These are phyloP conservation scores for Aureobasidium uvarum DNA, from an alignment of 2,329 filamentous ascomycete genomes.

Conservation along the genomic window DNA sequence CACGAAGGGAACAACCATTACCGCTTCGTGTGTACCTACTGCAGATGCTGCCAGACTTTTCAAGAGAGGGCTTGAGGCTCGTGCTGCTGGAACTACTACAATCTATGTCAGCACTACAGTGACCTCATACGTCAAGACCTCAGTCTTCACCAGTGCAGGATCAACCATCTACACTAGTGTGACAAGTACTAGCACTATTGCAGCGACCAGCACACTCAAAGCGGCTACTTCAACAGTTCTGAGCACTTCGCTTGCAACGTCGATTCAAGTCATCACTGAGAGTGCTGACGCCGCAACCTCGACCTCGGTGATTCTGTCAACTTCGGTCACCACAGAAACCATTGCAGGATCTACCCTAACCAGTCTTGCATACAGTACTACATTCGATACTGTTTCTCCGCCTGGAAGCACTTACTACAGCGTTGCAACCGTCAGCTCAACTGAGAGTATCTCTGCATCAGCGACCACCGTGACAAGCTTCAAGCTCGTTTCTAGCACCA, in stretches of 20 bases:
- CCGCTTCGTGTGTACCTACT: slow-evolving; percentile 35
- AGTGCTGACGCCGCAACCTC: slow-evolving; percentile 31
- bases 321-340: slow-evolving; percentile 21
- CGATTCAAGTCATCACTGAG: slow-evolving; percentile 15
- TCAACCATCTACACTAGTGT: slow-evolving; percentile 32
- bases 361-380: slow-evolving; percentile 23
- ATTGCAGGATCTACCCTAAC: slow-evolving; percentile 22
- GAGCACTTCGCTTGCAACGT: slow-evolving; percentile 29
- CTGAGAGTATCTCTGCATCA: slow-evolving; percentile 4
- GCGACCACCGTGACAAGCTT: slow-evolving; percentile 26
- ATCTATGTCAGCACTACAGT: slow-evolving; percentile 34
- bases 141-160: slow-evolving; percentile 27
- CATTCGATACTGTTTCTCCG: slow-evolving; percentile 16
- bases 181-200: slow-evolving; percentile 33
- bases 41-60: slow-evolving; percentile 29
- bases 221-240: slow-evolving; percentile 33
- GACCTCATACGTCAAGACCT: slow-evolving; percentile 33
- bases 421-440: slow-evolving; percentile 28
- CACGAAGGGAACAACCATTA: slow-evolving; percentile 37
- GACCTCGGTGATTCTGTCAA: slow-evolving; percentile 26
- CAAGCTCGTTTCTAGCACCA: slow-evolving; percentile 30
- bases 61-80: slow-evolving; percentile 28
- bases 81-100: slow-evolving; percentile 33
- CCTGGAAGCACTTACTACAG: slow-evolving; percentile 30
- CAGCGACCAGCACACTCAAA: slow-evolving; percentile 32